phyloP scores from a whole-genome alignment of 1,284 basidiomycete genomes.

The Tylopilus sp. region DNA sequence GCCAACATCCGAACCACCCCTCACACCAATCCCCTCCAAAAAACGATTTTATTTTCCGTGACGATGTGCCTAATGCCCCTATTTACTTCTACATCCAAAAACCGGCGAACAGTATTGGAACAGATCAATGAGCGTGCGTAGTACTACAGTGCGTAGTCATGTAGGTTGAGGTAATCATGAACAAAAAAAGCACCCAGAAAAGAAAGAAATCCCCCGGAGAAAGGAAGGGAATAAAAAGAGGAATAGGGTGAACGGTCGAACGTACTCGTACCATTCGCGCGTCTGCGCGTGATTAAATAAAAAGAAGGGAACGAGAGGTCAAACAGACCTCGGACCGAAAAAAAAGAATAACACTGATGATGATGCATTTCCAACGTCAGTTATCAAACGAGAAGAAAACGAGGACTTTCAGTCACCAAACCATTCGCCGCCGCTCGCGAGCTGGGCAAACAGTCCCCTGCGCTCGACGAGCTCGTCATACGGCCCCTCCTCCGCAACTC shows the following conservation, averaged over 20 bases:
- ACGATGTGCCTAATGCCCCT: too few relatives aligned
- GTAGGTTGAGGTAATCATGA: slow-evolving; percentile 1
- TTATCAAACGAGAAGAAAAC: neutral
- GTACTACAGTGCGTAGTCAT: slow-evolving; percentile 29
- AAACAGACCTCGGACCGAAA: neutral
- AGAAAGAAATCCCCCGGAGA: neutral
- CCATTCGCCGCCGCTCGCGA: slow-evolving; percentile 89
- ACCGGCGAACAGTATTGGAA: neutral
- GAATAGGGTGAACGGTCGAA: slow-evolving; percentile 17
- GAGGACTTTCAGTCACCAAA: slow-evolving; percentile 38
- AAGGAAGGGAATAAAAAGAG: too few relatives aligned
- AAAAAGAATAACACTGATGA: neutral
- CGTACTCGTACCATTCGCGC: slow-evolving; percentile 7
- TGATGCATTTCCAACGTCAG: neutral
- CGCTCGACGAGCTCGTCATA: slow-evolving; percentile 68
- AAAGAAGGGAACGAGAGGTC: neutral
- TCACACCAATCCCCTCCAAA: too few relatives aligned
- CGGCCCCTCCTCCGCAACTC: slow-evolving; percentile 75
- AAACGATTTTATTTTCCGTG: too few relatives aligned
- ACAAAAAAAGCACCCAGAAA: neutral
- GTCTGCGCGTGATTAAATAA: neutral
- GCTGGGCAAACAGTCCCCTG: slow-evolving; percentile 75
- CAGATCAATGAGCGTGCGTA: slow-evolving; percentile 24
- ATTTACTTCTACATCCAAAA: slow-evolving; percentile 10
- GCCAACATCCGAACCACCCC: neutral